phyloP scores from a whole-genome alignment of 2,329 filamentous ascomycete genomes.

The Ophiostoma perfectum region DNA sequence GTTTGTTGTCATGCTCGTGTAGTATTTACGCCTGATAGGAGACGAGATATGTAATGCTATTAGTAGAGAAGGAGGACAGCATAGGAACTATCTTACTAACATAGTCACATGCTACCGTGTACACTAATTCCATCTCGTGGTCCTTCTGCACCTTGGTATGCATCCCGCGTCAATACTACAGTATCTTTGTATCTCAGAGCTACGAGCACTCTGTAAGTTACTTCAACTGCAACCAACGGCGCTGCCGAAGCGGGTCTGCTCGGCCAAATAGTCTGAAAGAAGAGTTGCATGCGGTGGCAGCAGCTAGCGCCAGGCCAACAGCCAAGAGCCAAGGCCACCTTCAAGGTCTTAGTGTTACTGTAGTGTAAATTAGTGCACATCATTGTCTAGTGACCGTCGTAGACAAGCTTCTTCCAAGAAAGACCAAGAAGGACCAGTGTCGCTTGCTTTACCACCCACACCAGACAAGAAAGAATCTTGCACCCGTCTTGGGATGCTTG shows the following conservation, averaged over 20 bases:
- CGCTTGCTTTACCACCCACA: background rate
- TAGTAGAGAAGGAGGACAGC: background rate
- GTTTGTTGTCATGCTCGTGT: too few relatives aligned
- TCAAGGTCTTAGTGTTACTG: background rate
- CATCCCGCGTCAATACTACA: background rate
- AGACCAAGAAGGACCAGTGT: background rate
- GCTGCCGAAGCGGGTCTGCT: slow-evolving; percentile 13
- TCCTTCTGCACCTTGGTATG: background rate
- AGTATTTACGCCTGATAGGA: background rate
- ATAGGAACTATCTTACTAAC: background rate
- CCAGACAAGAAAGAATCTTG: background rate
- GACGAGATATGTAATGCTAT: slow-evolving; percentile 1
- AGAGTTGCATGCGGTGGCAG: background rate
- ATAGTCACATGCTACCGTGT: background rate
- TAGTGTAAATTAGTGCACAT: background rate
- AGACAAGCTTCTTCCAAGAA: slow-evolving; percentile 2
- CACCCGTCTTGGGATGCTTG: background rate
- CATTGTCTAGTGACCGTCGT: background rate
- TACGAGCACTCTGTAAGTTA: background rate
- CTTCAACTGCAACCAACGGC: background rate
- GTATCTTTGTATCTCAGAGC: background rate
- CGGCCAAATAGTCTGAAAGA: background rate
- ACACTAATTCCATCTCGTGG: background rate
- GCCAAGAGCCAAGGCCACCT: background rate
- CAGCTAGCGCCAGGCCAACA: background rate